Evolutionary conservation across 2,329 filamentous ascomycete species (phyloP).

Genomic region (Hypomyces perniciosus): DNA sequence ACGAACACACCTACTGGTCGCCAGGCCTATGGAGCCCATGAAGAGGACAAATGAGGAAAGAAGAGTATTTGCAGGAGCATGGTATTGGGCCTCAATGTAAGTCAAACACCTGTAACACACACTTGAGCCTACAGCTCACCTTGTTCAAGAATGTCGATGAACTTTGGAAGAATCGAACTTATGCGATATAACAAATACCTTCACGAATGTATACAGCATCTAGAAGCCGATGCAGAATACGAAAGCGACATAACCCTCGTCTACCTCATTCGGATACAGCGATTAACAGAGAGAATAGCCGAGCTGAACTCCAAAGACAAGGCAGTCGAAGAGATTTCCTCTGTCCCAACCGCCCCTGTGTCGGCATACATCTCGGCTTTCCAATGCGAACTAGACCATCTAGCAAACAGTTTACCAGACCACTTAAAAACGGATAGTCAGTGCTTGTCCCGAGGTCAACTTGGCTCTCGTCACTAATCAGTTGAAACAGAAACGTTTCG

Average conservation of each 20-base stretch:
- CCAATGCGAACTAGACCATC: slow-evolving; percentile 38
- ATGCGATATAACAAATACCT: slow-evolving; percentile 48
- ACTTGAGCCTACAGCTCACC: background rate
- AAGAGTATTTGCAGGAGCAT: slow-evolving; percentile 46
- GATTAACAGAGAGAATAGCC: slow-evolving; percentile 45
- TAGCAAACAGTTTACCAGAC: slow-evolving; percentile 30
- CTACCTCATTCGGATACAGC: slow-evolving; percentile 43
- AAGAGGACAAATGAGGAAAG: slow-evolving; percentile 46
- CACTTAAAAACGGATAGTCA: slow-evolving; percentile 33
- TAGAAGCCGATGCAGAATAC: slow-evolving; percentile 39
- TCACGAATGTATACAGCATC: slow-evolving; percentile 41
- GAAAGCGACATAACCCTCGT: slow-evolving; percentile 42
- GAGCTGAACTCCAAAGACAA: slow-evolving; percentile 33
- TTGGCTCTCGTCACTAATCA: background rate
- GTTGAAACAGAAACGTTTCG: slow-evolving; percentile 30
- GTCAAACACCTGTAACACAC: slow-evolving; percentile 15
- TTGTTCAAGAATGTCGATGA: slow-evolving; percentile 32
- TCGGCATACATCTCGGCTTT: slow-evolving; percentile 43
- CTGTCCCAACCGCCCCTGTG: slow-evolving; percentile 34
- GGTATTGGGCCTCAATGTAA: slow-evolving; percentile 49
- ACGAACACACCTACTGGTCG: slow-evolving; percentile 36
- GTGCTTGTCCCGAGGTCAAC: slow-evolving; percentile 14
- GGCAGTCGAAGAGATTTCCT: slow-evolving; percentile 27
- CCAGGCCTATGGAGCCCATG: slow-evolving; percentile 32
- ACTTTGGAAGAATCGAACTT: slow-evolving; percentile 40